Conservation (phyloP, 2,329 filamentous ascomycete species). For the Teratosphaeria pseudoeucalypti region DNA sequence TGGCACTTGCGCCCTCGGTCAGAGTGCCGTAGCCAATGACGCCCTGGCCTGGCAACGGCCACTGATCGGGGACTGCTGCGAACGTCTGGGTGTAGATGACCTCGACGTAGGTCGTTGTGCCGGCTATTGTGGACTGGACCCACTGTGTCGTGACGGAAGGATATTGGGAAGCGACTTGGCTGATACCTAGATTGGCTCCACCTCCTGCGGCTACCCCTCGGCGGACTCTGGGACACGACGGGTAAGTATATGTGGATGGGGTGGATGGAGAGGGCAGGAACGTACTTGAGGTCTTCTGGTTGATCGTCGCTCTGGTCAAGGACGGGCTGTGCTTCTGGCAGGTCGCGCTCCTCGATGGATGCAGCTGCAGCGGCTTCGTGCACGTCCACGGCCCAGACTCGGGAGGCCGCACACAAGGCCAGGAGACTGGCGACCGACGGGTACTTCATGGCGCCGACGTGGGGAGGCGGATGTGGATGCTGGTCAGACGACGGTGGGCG, state of each 20-base stretch:
- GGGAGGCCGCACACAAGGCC: background rate
- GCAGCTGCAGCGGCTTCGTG: background rate
- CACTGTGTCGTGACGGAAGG: slow-evolving; percentile 17
- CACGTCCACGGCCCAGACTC: background rate
- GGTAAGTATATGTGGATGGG: background rate
- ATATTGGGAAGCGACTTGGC: slow-evolving; percentile 2
- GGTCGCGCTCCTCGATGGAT: background rate
- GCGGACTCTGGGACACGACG: background rate
- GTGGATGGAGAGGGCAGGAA: background rate
- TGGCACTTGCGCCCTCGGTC: slow-evolving; percentile 1
- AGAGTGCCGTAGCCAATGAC: slow-evolving; percentile 20
- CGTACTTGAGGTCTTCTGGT: background rate
- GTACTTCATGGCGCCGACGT: background rate
- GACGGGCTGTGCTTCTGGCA: background rate
- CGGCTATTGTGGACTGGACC: slow-evolving; percentile 8
- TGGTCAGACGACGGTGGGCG: background rate
- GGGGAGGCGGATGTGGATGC: background rate
- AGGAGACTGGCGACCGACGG: background rate
- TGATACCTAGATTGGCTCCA: background rate
- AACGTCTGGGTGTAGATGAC: slow-evolving; percentile 25
- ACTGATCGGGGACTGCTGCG: slow-evolving; percentile 18
- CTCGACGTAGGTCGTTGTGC: slow-evolving; percentile 13
- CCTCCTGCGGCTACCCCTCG: background rate
- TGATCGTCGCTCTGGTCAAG: background rate
- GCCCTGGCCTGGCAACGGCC: slow-evolving; percentile 14